Evolutionary conservation across 768 basidiomycete species (phyloP).

Genomic region (Baorangia bicolor): DNA sequence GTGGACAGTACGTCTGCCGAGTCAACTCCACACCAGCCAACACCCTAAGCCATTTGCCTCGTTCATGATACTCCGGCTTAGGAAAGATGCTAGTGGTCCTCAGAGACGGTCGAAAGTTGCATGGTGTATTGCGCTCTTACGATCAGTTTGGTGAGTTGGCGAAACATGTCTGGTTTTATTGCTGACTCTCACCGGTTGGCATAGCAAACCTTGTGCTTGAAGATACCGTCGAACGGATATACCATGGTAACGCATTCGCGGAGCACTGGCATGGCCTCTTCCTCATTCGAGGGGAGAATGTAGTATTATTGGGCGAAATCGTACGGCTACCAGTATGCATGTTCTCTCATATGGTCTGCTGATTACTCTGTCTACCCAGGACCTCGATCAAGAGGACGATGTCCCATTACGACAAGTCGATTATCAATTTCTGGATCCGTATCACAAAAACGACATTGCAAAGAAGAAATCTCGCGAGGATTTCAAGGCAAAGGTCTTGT

Average conservation of each 20-base stretch:
- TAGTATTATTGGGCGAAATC: constrained; percentile 94
- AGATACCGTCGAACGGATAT: constrained; percentile 93
- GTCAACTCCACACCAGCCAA: constrained; percentile 46
- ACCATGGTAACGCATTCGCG: constrained; percentile 83
- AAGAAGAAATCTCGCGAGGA: constrained; percentile 80
- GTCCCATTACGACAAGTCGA: constrained; percentile 76
- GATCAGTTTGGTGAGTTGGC: constrained; percentile 89
- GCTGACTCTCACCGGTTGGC: constrained; percentile 4
- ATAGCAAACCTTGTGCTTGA: constrained; percentile 96
- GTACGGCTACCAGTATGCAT: constrained; percentile 48
- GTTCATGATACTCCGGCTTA: constrained; percentile 37
- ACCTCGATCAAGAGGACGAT: constrained; percentile 90
- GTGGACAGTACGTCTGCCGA: constrained; percentile 97
- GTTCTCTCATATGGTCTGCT: constrained; percentile 1
- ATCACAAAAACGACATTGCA: constrained; percentile 73
- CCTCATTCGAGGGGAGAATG: constrained; percentile 97
- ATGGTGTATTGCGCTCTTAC: constrained; percentile 94
- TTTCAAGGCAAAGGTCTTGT: constrained; percentile 76
- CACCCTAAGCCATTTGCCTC: constrained; percentile 39
- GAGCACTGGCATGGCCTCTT: constrained; percentile 88
- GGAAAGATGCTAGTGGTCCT: constrained; percentile 99
- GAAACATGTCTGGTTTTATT: background rate
- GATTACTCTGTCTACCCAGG: constrained; percentile 45
- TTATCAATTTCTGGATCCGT: constrained; percentile 63
- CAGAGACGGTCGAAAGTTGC: constrained; percentile 93